Evolutionary conservation across 441 rosid genomes (phyloP), one percentile per base, ranked within the genome.

Genomic region (Brassica hybrid): DNA sequence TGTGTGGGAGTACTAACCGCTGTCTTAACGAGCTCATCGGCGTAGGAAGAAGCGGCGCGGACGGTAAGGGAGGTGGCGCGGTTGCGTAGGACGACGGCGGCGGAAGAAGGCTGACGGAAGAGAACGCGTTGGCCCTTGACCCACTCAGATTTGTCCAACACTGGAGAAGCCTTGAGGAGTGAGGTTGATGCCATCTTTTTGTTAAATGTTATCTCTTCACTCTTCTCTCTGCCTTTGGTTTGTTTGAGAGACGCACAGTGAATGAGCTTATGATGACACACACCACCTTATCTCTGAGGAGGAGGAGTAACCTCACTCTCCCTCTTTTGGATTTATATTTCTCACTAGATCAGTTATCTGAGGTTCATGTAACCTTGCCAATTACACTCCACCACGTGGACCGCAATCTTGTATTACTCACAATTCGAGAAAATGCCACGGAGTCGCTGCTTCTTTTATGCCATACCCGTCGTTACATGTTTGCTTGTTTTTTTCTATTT

Each of bases 1-100:
- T 71, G 36, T 52, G 50, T 8, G 36, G 64, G 12, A 21, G 4
- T n/a, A 80, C 90, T 50, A 88, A 93, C 97, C 76, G 98, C 95
- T 6, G 95, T 93, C 84, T 90, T 91, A 81, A 93, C 85, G 45
- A 93, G 98, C 90, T 93, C 98, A 71, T 93, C 98, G 0, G 97
- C 93, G 45, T 93, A 93, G 70, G 94, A 88, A 43, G 94, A 82
- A 61, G 89, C 84, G 32, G 97, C 94, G 8, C 90, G 92, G 76
- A 91, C 72, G 72, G 87, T 71, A 62, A 90, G 81, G 1, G 93
- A 62, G 61, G 85, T 67, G 41, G 84, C 41, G 21, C 93, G 76
- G 79, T 60, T 75, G 79, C 85, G 81, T 67, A 86, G 79, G 63
- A 84, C 82, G 9, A 80, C 27, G 62, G 90, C 73, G 73, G 84